Evolutionary conservation across 257 asterid species (phyloP), one percentile per base, ranked within the genome.

Genomic region (Fraxinus anomala): DNA sequence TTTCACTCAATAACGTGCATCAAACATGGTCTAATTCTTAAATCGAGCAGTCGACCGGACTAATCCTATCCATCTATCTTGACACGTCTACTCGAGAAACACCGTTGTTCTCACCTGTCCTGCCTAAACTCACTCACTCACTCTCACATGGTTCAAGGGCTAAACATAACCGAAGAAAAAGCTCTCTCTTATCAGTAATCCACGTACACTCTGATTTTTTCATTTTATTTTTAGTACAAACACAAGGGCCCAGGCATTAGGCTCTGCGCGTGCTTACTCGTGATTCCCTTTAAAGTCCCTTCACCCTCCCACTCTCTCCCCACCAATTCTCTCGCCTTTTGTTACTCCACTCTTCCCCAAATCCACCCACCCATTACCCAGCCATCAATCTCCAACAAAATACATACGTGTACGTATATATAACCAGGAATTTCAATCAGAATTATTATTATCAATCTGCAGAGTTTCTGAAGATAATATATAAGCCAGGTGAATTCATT

Each of bases 271-370:
- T 83, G 80, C 82, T 56, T n/a, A 44, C 75, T 87, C 80, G 74
- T 79, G 80, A 80, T 74, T 76, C 87, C 72, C 80, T 80, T 82
- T 88, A 83, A 87, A 82, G 74, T 84, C 79, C 59, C 79, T 73
- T 68, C 82, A 33, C 79, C 19, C 85, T 51, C 47, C 72, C 82
- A 69, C 75, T 81, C 72, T 76, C 79, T 31, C 66, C 83, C 7
- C 73, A 34, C 70, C 23, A 63, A 7, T 66, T 47, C 42, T 61
- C 72, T n/a, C 30, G 1, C 37, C 42, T 19, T 8, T 24, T 5
- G n/a, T 11, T 11, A 63, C 34, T 11, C 8, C 10, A 67, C 28
- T 16, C 77, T 12, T 42, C 47, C 75, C 26, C 33, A 21, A 61
- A 67, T 73, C 68, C 14, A 49, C 68, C 70, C 70, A 44, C 77